Base-by-base conservation (phyloP, 768 basidiomycete genomes). In the Tulasnella sp. region DNA sequence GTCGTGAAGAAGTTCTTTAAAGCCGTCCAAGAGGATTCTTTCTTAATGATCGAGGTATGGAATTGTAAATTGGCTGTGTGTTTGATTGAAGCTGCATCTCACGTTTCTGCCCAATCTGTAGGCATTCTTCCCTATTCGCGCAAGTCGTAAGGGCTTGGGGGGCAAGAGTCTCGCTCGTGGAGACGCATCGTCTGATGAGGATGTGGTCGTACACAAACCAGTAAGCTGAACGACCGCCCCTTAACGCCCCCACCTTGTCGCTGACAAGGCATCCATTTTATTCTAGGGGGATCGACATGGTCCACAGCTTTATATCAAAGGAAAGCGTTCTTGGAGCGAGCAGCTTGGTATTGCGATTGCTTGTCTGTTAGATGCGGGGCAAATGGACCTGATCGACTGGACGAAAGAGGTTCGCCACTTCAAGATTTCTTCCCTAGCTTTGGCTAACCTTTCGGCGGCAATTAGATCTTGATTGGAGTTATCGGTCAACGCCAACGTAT, bases 1-100 rank as follows among this genome's bases (percentile, higher is more conserved):
- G 88, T 98, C 80, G 88, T 98, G 80, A 91, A 94, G 36, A 92
- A 93, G 84, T 99, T 99, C 88, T 99, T 99, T 91, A 99, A 98
- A 85, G 90, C 92, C 9, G 88, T 96, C 73, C 89, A 90, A 76
- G 91, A 94, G 81, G 93, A 98, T 81, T 88, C 94, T 0, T 94
- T 98, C 86, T 87, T 98, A 72, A 89, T 95, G 80, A 89, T 98
- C 80, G 96, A 99, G 89, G 96, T 96, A n/a, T 39, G 80, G 9
- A 74, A 21, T 10, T 40, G 1, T 19, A 27, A 9, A 40, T 44
- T 16, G n/a, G 12, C 42, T 36, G 31, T 2, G 38, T 18, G 40
- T n/a, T 40, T 56, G 31, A 10, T 24, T 24, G 24, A 1, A 24
- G 52, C 21, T 21, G 24, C 44, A 44, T 44, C 44, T 52, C 9